A percentile compares a stretch with the other conserved stretches of the same genome.
Conservation (phyloP, 164 flowering plant species). For the Taxillus chinensis region DNA sequence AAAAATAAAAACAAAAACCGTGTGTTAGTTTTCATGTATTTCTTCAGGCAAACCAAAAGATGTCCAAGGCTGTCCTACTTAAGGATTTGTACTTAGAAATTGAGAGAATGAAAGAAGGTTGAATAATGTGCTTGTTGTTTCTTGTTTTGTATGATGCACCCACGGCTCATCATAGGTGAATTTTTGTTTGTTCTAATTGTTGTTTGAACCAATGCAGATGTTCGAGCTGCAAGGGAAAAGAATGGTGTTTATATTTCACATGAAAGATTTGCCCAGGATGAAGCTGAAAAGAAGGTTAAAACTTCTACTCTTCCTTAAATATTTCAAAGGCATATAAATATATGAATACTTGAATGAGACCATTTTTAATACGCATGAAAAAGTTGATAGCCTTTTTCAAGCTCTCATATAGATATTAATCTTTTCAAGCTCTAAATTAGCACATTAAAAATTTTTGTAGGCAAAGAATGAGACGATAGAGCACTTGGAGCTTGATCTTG, state of each 20-base stretch:
- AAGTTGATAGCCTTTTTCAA: too few species aligned
- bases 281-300: constrained; percentile 70
- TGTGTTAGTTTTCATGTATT: background rate
- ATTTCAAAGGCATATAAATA: background rate
- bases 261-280: constrained; percentile 69
- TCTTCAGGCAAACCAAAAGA: constrained; percentile 71
- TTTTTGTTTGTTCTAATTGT: background rate
- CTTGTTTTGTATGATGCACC: background rate
- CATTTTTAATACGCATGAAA: too few species aligned
- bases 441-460: constrained; percentile 27
- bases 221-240: constrained; percentile 81
- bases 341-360: background rate
- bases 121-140: constrained; percentile 4
- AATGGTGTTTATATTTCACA: constrained; percentile 77
- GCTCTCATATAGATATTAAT: too few species aligned
- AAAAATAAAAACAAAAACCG: too few species aligned
- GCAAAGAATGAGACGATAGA: constrained; percentile 64
- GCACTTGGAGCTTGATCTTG: constrained; percentile 58
- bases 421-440: background rate
- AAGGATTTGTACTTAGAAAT: constrained; percentile 70
- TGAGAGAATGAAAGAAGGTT: constrained; percentile 83
- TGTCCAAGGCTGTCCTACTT: constrained; percentile 54
- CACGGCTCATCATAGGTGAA: background rate
- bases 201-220: constrained; percentile 36
- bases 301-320: background rate